Percentiles rank a stretch among this genome's conserved stretches.
Evolutionary conservation across 768 basidiomycete genomes (phyloP).

Genomic region (Galerina marginata): DNA sequence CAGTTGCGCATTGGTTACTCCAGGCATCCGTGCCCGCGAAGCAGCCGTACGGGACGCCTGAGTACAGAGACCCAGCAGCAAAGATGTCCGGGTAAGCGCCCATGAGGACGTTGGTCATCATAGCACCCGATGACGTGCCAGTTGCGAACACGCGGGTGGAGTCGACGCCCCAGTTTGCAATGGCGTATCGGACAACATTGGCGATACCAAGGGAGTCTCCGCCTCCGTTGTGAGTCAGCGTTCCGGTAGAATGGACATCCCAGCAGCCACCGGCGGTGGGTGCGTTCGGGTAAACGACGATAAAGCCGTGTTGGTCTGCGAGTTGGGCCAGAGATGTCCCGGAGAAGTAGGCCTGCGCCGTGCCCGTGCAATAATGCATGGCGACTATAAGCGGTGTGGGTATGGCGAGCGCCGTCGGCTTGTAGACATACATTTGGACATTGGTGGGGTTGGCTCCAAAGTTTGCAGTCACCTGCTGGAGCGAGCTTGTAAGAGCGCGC

Average conservation of each 20-base stretch:
- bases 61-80: slow-evolving; percentile 51
- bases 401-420: slow-evolving; percentile 40
- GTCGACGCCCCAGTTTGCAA: slow-evolving; percentile 52
- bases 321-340: slow-evolving; percentile 53
- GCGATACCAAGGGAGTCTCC: slow-evolving; percentile 60
- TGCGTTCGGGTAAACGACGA: slow-evolving; percentile 55
- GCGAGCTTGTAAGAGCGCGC: slow-evolving; percentile 21
- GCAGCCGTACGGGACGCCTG: slow-evolving; percentile 61
- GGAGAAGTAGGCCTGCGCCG: slow-evolving; percentile 55
- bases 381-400: slow-evolving; percentile 54
- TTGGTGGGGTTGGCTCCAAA: slow-evolving; percentile 59
- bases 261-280: slow-evolving; percentile 52
- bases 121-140: slow-evolving; percentile 59
- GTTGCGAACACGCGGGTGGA: slow-evolving; percentile 52
- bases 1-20: slow-evolving; percentile 51
- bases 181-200: slow-evolving; percentile 49
- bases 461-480: slow-evolving; percentile 46
- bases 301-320: slow-evolving; percentile 55
- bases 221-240: slow-evolving; percentile 59
- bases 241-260: slow-evolving; percentile 53
- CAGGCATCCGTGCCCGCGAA: slow-evolving; percentile 51
- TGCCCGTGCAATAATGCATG: slow-evolving; percentile 57
- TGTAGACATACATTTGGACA: slow-evolving; percentile 52
- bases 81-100: slow-evolving; percentile 64
- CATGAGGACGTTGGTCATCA: slow-evolving; percentile 64